Conservation (phyloP, 805 yeast genomes). For the Starmerella vitae region DNA sequence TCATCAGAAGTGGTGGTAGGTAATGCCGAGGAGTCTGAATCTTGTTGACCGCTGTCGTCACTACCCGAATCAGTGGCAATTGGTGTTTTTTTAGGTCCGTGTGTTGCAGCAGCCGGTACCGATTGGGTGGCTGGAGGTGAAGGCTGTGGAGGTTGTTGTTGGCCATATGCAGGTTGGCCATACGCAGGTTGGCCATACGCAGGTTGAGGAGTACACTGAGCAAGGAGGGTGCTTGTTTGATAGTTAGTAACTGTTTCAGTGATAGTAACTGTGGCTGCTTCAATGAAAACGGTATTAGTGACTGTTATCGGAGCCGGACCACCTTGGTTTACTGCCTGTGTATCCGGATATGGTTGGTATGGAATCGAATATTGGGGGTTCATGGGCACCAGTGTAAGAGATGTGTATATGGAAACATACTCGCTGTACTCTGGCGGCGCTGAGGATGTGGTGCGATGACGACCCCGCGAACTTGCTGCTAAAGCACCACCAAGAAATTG, state of each 20-base stretch:
- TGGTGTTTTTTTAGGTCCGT: background rate
- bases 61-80: background rate
- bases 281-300: background rate
- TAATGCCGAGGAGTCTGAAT: background rate
- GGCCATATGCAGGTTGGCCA: background rate
- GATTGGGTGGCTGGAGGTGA: too few relatives aligned
- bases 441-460: background rate
- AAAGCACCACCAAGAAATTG: background rate
- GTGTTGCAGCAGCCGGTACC: too few relatives aligned
- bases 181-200: background rate
- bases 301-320: slow-evolving; percentile 1
- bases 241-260: background rate
- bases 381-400: slow-evolving; percentile 1
- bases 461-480: background rate
- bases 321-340: background rate
- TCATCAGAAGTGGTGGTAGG: background rate
- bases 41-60: background rate
- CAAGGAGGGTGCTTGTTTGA: background rate
- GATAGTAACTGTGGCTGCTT: slow-evolving; percentile 2
- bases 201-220: too few relatives aligned
- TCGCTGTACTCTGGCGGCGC: background rate
- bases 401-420: background rate
- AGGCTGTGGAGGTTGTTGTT: background rate
- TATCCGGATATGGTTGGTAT: background rate
- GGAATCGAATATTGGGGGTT: background rate